Base-by-base conservation (phyloP, 345 rosid species). In the Citrus sp. region DNA sequence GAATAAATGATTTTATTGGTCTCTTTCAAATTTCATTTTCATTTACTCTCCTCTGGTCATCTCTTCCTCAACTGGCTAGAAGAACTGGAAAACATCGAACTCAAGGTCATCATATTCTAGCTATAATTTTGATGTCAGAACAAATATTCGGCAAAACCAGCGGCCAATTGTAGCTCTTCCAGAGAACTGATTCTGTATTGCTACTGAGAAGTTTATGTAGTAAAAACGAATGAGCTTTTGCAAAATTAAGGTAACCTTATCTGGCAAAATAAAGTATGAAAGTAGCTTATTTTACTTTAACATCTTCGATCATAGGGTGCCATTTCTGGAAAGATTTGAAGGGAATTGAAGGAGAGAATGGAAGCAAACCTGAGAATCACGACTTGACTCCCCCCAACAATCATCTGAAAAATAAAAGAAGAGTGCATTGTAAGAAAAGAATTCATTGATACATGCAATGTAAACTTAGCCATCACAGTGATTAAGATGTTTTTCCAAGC, bases 341-440 rank as follows among this genome's bases (percentile, higher is more conserved):
- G 49, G 5, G 34, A 72, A 4, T 72, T 7, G 6, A 58, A 9
- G 49, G 5, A 76, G 14, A 42, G n/a, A 63, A 22, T 2, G 28
- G 21, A 59, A 59, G 22, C 38, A 22, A 63, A 82, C 82, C 80
- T 65, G 54, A 54, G 6, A 68, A 58, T 82, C 80, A 21, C 75
- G 74, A 22, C 40, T 75, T 14, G 60, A 76, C 35, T 59, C 55
- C 16, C 82, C 85, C 80, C 85, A 82, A 37, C 82, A 78, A 72
- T 82, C 85, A 72, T 79, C 80, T 81, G 66, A 18, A 7, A 54
- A 5, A 37, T 6, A 18, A 46, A 40, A 42, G 13, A 10, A 21
- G 42, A 30, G 5, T 42, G 2, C 55, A 35, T 16, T 25, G 32
- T 62, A 21, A 60, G 42, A 72, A 70, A 55, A 32, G 3, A 30